A percentile compares a stretch with the other conserved stretches of the same genome.
Conservation (phyloP, 2,329 filamentous ascomycete species). For the Ceratocystis lukuohia region DNA sequence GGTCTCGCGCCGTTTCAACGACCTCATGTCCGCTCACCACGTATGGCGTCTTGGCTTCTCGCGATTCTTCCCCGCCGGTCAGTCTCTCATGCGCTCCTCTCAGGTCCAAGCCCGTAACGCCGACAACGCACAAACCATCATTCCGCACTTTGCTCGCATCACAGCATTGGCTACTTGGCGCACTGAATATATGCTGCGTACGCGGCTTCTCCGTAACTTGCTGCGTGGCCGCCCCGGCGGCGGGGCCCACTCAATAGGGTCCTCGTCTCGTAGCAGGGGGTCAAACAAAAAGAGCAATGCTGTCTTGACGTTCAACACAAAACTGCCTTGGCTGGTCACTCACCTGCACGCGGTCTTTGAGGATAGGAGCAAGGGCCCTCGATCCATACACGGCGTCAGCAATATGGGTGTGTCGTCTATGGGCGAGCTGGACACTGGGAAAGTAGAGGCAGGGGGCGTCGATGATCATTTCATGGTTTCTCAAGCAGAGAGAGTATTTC, state of each 20-base stretch:
- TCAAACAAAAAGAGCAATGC: constrained; percentile 53
- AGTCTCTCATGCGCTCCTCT: constrained; percentile 24
- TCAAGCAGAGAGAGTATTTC: constrained; percentile 65
- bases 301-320: constrained; percentile 74
- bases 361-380: constrained; percentile 57
- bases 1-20: constrained; percentile 77
- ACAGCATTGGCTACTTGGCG: constrained; percentile 83
- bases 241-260: constrained; percentile 22
- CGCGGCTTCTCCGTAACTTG: constrained; percentile 67
- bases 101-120: constrained; percentile 17
- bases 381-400: constrained; percentile 70
- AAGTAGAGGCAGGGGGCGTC: constrained; percentile 68
- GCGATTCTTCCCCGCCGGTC: constrained; percentile 71
- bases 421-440: constrained; percentile 66
- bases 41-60: constrained; percentile 89
- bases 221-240: constrained; percentile 61
- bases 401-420: constrained; percentile 65
- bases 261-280: constrained; percentile 36
- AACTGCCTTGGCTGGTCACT: constrained; percentile 64
- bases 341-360: constrained; percentile 67
- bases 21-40: constrained; percentile 76
- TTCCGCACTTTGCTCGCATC: constrained; percentile 68
- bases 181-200: constrained; percentile 86
- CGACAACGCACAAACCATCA: constrained; percentile 51
- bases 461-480: constrained; percentile 60